Evolutionary conservation across 2,329 filamentous ascomycete species (phyloP).

Genomic region (Tolypocladium pustulatum): DNA sequence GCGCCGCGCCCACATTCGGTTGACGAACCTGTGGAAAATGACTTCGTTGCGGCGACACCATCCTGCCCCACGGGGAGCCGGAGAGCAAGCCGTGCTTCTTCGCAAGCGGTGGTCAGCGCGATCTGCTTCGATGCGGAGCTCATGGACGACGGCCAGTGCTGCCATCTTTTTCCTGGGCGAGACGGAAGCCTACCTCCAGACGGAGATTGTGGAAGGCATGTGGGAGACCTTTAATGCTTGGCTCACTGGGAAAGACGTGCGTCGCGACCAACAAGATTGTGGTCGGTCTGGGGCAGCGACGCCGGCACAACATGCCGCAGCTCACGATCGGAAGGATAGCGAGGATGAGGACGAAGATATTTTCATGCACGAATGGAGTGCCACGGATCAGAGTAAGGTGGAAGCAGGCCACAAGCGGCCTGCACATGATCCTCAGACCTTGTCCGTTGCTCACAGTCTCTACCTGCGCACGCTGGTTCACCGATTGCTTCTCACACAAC

Average conservation of each 20-base stretch:
- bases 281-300: constrained; percentile 13
- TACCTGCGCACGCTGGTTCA: constrained; percentile 63
- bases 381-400: background rate
- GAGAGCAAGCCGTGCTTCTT: constrained; percentile 48
- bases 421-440: constrained; percentile 68
- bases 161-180: constrained; percentile 85
- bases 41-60: constrained; percentile 68
- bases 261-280: constrained; percentile 10
- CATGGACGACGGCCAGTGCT: constrained; percentile 85
- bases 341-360: background rate
- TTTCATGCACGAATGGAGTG: background rate
- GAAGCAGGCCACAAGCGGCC: background rate
- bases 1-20: constrained; percentile 71
- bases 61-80: constrained; percentile 55
- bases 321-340: background rate
- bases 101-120: constrained; percentile 55
- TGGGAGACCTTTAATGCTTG: constrained; percentile 74
- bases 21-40: constrained; percentile 81
- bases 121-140: constrained; percentile 59
- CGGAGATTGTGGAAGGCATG: constrained; percentile 71
- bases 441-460: constrained; percentile 66
- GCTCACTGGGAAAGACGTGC: constrained; percentile 43
- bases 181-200: constrained; percentile 79
- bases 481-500: constrained; percentile 55
- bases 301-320: constrained; percentile 6